Evolutionary conservation across 2,329 filamentous ascomycete species (phyloP), one percentile per base, ranked within the genome.

Genomic region (Thermothelomyces thermophilus): DNA sequence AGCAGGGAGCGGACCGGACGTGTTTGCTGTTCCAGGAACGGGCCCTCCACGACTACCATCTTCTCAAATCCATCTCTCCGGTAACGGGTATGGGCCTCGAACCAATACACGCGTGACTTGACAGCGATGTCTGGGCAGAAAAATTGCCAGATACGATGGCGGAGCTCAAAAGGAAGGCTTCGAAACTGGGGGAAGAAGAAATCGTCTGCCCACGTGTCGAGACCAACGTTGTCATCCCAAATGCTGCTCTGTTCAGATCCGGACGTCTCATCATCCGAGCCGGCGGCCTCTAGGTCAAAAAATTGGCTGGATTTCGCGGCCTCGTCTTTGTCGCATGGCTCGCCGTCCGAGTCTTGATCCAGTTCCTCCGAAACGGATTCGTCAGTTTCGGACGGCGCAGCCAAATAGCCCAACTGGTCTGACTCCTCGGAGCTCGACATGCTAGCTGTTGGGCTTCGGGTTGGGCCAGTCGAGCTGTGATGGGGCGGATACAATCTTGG

Each of bases 101-200:
- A 50, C 8, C 56, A 44, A 14, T 64, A 60, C 1, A 69, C 56
- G 22, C 64, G 63, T 6, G 52, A 47, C 33, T 61, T 56, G 2
- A 45, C 54, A 30, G 55, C 60, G 10, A 69, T 52, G 31, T 67
- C 52, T 1, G 61, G 63, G 46, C 67, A 65, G 44, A 66, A 65
- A 8, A 60, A 55, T 16, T 64, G 61, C 68, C 68, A 70, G 33
- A 70, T 57, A 26, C 53, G 60, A 4, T 56, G 39, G 30, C 66
- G 66, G 11, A 70, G 61, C 49, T 70, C 68, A 7, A 57, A 48
- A 1, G 67, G 67, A 2, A 70, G 55, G 16, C 51, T 58, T 30
- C 41, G 53, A 51, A 69, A 70, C 20, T 68, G 64, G 5, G 63
- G 64, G 43, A 70, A 69, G 17, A 47, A 60, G 17, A 48, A 0